Percentiles rank a stretch among this genome's conserved stretches.
Evolutionary conservation across 768 basidiomycete genomes (phyloP).

Genomic region (Suillus hirtellus): DNA sequence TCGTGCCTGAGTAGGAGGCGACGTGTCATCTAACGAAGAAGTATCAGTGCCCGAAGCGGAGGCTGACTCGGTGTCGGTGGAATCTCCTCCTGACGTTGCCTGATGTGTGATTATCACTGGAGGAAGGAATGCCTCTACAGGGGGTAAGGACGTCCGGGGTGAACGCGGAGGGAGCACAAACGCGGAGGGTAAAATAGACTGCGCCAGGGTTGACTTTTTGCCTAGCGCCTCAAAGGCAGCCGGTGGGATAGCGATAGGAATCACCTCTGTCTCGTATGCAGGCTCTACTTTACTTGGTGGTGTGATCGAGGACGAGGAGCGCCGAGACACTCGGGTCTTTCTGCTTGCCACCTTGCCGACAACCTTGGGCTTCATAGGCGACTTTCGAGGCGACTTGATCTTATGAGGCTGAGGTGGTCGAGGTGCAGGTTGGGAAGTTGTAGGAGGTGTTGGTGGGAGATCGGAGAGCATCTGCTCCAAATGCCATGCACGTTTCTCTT

Average conservation of each 20-base stretch:
- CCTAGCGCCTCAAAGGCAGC: conserved; percentile 31
- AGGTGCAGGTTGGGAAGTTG: conserved; percentile 25
- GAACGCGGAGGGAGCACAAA: conserved; percentile 82
- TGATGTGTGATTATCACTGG: conserved; percentile 25
- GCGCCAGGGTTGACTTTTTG: conserved; percentile 27
- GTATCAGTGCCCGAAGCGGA: conserved; percentile 6
- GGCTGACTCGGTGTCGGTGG: background rate
- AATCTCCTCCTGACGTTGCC: conserved; percentile 4
- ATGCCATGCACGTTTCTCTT: conserved; percentile 77
- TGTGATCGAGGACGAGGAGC: conserved; percentile 43
- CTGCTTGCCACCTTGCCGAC: conserved; percentile 49
- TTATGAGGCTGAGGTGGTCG: conserved; percentile 25
- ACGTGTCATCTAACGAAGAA: conserved; percentile 19
- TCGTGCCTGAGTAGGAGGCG: conserved; percentile 17
- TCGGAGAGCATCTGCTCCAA: conserved; percentile 62
- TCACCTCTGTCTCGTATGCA: conserved; percentile 55
- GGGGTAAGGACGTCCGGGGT: conserved; percentile 64
- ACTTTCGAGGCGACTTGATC: conserved; percentile 43
- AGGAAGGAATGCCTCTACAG: conserved; percentile 42
- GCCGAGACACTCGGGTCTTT: conserved; percentile 48
- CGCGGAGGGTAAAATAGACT: conserved; percentile 61
- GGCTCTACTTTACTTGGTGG: conserved; percentile 39
- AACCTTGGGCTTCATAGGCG: conserved; percentile 44
- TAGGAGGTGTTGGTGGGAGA: conserved; percentile 45
- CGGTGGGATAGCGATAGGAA: conserved; percentile 26